Percentiles rank a stretch among this genome's conserved stretches.
These are phyloP conservation scores for Podaxis sp. DNA, from an alignment of 768 basidiomycete genomes.

Conservation along the genomic window DNA sequence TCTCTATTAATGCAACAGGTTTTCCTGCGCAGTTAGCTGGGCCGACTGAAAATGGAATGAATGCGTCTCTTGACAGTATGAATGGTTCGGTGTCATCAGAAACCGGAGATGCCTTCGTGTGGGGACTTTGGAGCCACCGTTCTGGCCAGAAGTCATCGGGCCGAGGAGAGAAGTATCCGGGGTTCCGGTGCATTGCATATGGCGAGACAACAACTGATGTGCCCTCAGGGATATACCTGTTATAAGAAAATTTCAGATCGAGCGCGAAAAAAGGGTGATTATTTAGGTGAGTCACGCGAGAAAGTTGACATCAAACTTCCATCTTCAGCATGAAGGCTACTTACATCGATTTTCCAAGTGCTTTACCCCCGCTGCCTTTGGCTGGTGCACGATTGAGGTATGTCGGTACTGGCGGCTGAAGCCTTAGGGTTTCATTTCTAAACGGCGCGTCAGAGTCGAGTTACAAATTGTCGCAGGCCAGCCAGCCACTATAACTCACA, in stretches of 20 bases:
- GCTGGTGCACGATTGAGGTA: conserved; percentile 32
- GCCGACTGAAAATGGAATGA: conserved; percentile 41
- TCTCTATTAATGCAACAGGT: conserved; percentile 33
- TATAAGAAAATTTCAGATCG: not conserved
- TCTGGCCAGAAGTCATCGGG: conserved; percentile 38
- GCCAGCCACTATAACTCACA: conserved; percentile 25
- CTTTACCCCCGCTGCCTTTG: conserved; percentile 30
- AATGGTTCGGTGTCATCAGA: not conserved
- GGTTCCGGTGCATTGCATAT: conserved; percentile 35
- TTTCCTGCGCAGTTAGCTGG: conserved; percentile 55
- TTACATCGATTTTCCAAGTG: conserved; percentile 22
- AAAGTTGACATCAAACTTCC: not conserved
- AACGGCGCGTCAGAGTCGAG: not conserved
- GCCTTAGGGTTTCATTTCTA: conserved; percentile 38
- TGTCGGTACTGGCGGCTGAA: conserved; percentile 35
- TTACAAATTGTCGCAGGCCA: not conserved
- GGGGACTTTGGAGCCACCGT: conserved; percentile 29
- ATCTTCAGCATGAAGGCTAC: conserved; percentile 1
- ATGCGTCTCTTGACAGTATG: conserved; percentile 19
- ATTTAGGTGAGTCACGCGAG: not conserved
- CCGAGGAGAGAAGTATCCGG: conserved; percentile 36
- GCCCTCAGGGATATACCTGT: conserved; percentile 39
- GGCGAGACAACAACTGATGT: conserved; percentile 35
- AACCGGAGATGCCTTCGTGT: not conserved
- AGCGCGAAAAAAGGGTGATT: not conserved